Evolutionary conservation across 345 rosid species (phyloP).

Genomic region (Hibiscus tridactylites): DNA sequence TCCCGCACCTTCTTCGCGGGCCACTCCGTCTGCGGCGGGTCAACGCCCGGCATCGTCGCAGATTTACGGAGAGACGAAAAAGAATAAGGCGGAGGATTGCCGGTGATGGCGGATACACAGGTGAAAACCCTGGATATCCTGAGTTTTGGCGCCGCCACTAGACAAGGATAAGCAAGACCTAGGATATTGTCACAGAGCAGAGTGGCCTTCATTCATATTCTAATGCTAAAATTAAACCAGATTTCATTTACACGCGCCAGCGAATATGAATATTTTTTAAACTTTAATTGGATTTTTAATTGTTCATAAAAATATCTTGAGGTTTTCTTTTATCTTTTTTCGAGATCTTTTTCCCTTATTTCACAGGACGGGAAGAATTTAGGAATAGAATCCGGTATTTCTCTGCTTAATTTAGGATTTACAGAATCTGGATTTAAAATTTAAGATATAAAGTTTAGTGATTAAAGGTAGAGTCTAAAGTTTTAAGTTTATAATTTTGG

Average conservation of each 20-base stretch:
- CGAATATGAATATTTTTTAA: not conserved
- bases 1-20: constrained; percentile 66
- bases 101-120: not conserved
- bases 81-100: not conserved
- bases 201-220: constrained; percentile 5
- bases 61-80: not conserved
- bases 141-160: not conserved
- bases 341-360: no score
- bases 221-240: not conserved
- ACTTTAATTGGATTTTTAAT: no score
- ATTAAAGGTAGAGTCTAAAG: no score
- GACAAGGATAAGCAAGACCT: constrained; percentile 3
- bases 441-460: no score
- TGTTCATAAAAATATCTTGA: no score
- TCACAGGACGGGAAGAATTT: no score
- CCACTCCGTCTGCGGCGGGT: constrained; percentile 34
- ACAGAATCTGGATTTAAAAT: no score
- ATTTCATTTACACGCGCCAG: not conserved
- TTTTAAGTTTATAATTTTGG: no score
- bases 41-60: constrained; percentile 3
- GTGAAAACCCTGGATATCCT: not conserved
- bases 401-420: no score
- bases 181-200: not conserved
- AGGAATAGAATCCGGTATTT: no score
- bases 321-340: no score